A percentile compares a stretch with the other conserved stretches of the same genome.
Conservation (phyloP, 2,329 filamentous ascomycete species). For the Alternaria sp. region DNA sequence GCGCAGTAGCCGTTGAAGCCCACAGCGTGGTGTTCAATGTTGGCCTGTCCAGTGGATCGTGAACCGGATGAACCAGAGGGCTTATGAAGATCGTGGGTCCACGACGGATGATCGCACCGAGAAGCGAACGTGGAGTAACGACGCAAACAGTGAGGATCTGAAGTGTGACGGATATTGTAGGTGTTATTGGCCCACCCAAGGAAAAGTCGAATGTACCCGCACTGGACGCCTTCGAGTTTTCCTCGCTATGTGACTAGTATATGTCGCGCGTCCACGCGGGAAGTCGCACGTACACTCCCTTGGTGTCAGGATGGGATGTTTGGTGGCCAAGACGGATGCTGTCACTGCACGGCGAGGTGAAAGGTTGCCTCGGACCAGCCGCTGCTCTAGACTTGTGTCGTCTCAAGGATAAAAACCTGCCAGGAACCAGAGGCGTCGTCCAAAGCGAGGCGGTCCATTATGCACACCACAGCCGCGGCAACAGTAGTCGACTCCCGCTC, state of each 20-base stretch:
- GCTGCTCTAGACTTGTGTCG: constrained; percentile 5
- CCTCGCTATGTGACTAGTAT: not conserved
- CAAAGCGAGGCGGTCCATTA: not conserved
- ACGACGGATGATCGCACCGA: not conserved
- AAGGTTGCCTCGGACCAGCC: not conserved
- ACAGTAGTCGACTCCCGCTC: not conserved
- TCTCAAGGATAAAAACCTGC: constrained; percentile 8
- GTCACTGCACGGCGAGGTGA: constrained; percentile 5
- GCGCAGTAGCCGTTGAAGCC: not conserved
- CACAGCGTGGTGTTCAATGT: not conserved
- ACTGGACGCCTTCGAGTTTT: not conserved
- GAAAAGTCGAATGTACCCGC: not conserved
- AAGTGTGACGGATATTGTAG: not conserved
- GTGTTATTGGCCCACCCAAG: not conserved
- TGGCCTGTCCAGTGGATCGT: not conserved
- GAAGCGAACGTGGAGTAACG: constrained; percentile 8
- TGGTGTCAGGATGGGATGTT: not conserved
- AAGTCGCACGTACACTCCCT: not conserved
- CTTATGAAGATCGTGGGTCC: constrained; percentile 9
- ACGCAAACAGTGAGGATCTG: not conserved
- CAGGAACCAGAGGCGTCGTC: not conserved
- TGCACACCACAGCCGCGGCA: not conserved
- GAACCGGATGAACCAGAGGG: not conserved
- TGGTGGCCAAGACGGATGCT: constrained; percentile 4
- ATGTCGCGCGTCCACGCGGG: constrained; percentile 1